Evolutionary conservation across 1,284 basidiomycete species (phyloP), one percentile per base, ranked within the genome.

Genomic region (Mycosarcoma maydis): DNA sequence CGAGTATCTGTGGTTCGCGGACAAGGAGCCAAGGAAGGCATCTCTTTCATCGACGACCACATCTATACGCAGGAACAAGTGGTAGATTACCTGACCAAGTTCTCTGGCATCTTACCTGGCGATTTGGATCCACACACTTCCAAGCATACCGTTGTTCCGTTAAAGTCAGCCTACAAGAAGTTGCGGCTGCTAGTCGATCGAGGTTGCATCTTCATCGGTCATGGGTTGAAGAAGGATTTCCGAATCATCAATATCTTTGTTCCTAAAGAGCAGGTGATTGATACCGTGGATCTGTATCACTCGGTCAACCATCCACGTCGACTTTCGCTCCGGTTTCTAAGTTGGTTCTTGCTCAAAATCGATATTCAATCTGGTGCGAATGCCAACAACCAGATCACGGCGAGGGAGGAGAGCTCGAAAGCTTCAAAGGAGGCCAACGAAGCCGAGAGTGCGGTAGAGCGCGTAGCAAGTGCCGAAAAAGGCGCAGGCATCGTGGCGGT

Each of bases 181-280:
- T 85, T 98, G n/a, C 87, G 95, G 2, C 82, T 96, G 32, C 85
- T 98, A 3, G 94, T 98, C 9, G 95, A 99, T 79, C 86, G 90
- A 19, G 94, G 94, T 6, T 98, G 96, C 79, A 90, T 94, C 66
- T 99, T 99, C 78, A 91, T 98, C 52, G 96, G 96, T 0, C 95
- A 99, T 76, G 96, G 96, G 1, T 86, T 98, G n/a, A 91, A 92
- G n/a, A 98, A 98, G 81, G 96, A 98, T 83, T 98, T 98, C 84
- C 87, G 96, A 11, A 98, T 96, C 57, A 98, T 98, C 84, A 98
- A 98, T 82, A 92, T 98, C 45, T 94, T 90, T 78, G 92, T 99
- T 6, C 95, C 96, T 0, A 92, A 92, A 0, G 88, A 90, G 4
- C 94, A 96, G 82, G 94, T 99, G 42, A 90, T 96, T 59, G 95